Conservation (phyloP, 306 rosid genomes). For the Prunus padus region DNA sequence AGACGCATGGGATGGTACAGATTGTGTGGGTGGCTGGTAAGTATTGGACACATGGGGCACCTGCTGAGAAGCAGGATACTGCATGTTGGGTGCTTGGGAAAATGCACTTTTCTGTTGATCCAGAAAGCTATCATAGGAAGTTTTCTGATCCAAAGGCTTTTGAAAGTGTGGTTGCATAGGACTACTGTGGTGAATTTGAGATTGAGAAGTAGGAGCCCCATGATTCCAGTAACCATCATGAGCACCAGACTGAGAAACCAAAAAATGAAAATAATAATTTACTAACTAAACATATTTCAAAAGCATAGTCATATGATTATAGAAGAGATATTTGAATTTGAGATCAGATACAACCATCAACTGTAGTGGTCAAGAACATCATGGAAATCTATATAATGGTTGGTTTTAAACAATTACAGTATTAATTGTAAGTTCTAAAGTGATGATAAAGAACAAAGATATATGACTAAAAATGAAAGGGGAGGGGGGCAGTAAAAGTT, state of each 20-base stretch:
- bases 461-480: neutral
- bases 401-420: neutral
- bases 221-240: slow-evolving; percentile 91
- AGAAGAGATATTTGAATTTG: slow-evolving; percentile 29
- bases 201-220: slow-evolving; percentile 70
- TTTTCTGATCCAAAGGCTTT: slow-evolving; percentile 76
- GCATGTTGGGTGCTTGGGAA: slow-evolving; percentile 58
- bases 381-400: neutral
- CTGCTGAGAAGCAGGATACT: slow-evolving; percentile 65
- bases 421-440: neutral
- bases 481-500: neutral
- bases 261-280: slow-evolving; percentile 36
- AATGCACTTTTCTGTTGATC: slow-evolving; percentile 64
- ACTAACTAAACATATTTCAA: slow-evolving; percentile 19
- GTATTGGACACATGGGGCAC: slow-evolving; percentile 33
- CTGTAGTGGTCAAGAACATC: neutral
- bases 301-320: slow-evolving; percentile 5
- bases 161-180: slow-evolving; percentile 72
- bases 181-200: slow-evolving; percentile 71
- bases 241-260: slow-evolving; percentile 73
- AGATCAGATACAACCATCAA: neutral
- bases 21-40: slow-evolving; percentile 42
- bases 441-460: neutral
- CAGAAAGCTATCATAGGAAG: slow-evolving; percentile 91
- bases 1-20: slow-evolving; percentile 7